Base-by-base conservation (phyloP, 192 early-diverging fungal species). In the Lobosporangium transversale region DNA sequence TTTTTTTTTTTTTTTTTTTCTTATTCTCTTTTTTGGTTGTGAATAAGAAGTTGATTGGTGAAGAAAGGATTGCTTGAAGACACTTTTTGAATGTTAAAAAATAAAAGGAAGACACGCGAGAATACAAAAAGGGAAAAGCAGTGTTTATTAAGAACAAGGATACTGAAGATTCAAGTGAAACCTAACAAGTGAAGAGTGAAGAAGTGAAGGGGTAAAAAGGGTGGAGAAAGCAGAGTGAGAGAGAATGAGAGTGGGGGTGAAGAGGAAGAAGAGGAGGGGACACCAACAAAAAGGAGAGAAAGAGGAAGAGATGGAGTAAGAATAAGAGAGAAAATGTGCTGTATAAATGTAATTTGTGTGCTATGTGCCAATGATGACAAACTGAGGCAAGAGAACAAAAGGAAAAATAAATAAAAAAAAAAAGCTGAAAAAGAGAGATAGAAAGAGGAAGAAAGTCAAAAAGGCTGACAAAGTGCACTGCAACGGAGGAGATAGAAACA, bases 201-300 rank as follows among this genome's bases (percentile, higher is more conserved):
- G 27, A 45, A 55, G 36, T 14, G 20, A 53, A 29, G 21, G 27
- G 33, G 45, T 21, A 42, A 68, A 29, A 59, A 26, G 43, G 27
- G 35, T 8, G 15, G 30, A 27, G 44, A 11, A 42, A 44, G 5
- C 4, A 54, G 27, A 20, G 21, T 37, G 27, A 8, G 43, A 29
- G 64, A 20, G 35, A 30, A 53, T 2, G 36, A 35, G 40, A 24
- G 30, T 21, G 43, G 31, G 36, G 14, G 30, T 0, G 10, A 15
- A 48, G 47, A 49, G 21, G 26, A 18, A 27, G 50, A 50, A 53
- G n/a, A 11, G 21, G 20, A 52, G 36, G 21, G 43, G 31, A 56
- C 0, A 21, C 18, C 4, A 43, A 30, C 12, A 27, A 15, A 18
- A 57, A 65, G 26, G 27, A 42, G 3, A 40, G 55, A 57, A 40